These are phyloP conservation scores for Kentomonas sorsogonicus DNA, from an alignment of 208 protist genomes.

Conservation along the genomic window DNA sequence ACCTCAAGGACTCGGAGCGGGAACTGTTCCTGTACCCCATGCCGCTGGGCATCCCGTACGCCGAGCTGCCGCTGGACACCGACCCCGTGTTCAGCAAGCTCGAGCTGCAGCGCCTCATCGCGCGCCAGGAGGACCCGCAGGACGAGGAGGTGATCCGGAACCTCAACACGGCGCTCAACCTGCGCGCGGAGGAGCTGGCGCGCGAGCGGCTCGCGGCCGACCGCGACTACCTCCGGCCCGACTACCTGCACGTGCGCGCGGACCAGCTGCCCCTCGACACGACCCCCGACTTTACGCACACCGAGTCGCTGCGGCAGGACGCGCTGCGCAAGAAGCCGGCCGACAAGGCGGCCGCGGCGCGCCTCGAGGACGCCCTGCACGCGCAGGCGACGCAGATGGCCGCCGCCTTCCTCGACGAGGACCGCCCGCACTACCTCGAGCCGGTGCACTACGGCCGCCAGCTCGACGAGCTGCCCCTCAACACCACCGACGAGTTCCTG, in stretches of 20 bases:
- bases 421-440: constrained; percentile 35
- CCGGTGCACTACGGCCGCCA: constrained; percentile 34
- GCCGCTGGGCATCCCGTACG: constrained; percentile 36
- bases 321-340: constrained; percentile 10
- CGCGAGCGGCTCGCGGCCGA: constrained; percentile 21
- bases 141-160: constrained; percentile 26
- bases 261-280: constrained; percentile 45
- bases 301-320: constrained; percentile 41
- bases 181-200: constrained; percentile 41
- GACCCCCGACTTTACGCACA: constrained; percentile 31
- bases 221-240: constrained; percentile 36
- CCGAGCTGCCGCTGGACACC: constrained; percentile 40
- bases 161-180: constrained; percentile 45
- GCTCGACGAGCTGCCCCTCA: constrained; percentile 30
- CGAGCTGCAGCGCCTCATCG: constrained; percentile 49
- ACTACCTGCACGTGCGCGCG: constrained; percentile 33
- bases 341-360: constrained; percentile 8
- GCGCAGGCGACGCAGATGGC: constrained; percentile 32
- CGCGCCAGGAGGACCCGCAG: constrained; percentile 26
- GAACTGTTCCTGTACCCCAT: constrained; percentile 53
- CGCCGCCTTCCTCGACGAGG: constrained; percentile 26
- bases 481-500: constrained; percentile 37
- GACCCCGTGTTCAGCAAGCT: constrained; percentile 45
- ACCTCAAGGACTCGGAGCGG: constrained; percentile 50
- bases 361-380: constrained; percentile 20